Evolutionary conservation across 345 rosid species (phyloP).

Genomic region (Balakata baccata): DNA sequence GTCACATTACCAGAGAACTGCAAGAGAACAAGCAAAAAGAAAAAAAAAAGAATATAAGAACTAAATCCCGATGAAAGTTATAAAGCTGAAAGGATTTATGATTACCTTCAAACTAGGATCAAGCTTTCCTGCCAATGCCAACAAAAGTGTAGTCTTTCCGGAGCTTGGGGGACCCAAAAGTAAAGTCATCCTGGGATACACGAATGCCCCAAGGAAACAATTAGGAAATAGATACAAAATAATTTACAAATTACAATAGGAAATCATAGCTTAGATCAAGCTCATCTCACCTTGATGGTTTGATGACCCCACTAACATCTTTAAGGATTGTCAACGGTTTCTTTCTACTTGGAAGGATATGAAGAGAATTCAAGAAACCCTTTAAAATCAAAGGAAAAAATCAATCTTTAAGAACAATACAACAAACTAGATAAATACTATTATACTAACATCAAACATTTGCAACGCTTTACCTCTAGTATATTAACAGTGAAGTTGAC

Average conservation of each 20-base stretch:
- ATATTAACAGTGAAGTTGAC: slow-evolving; percentile 41
- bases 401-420: background rate
- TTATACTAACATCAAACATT: background rate
- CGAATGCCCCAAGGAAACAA: background rate
- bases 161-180: slow-evolving; percentile 84
- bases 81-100: background rate
- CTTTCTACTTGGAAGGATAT: slow-evolving; percentile 47
- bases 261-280: slow-evolving; percentile 10
- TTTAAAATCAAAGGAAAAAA: background rate
- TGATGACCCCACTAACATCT: slow-evolving; percentile 63
- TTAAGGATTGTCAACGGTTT: slow-evolving; percentile 52
- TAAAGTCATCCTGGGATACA: slow-evolving; percentile 51
- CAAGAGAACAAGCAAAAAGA: background rate
- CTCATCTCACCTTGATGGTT: slow-evolving; percentile 51
- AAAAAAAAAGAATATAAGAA: background rate
- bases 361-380: slow-evolving; percentile 29
- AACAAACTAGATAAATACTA: background rate
- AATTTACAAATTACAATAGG: background rate
- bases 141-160: slow-evolving; percentile 71
- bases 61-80: background rate
- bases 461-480: slow-evolving; percentile 42
- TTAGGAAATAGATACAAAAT: background rate
- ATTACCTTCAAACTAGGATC: slow-evolving; percentile 50
- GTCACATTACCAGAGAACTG: slow-evolving; percentile 60
- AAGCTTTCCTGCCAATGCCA: slow-evolving; percentile 81